A percentile compares a stretch with the other conserved stretches of the same genome.
phyloP scores from a whole-genome alignment of 2,329 filamentous ascomycete species.

The Fusarium oligoseptatum region DNA sequence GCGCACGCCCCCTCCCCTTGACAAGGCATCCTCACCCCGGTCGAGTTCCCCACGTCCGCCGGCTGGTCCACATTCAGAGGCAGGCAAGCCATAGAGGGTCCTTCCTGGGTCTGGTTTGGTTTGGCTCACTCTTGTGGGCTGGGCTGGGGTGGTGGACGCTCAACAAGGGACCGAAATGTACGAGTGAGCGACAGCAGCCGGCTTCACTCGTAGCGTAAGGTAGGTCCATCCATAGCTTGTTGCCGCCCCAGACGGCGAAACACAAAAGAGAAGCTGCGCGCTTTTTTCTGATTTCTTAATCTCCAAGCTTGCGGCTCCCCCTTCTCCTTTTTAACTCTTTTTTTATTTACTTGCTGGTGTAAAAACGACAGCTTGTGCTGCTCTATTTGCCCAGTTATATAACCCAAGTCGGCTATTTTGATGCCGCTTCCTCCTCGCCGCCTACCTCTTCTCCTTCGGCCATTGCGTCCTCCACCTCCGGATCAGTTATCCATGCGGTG shows the following conservation, averaged over 20 bases:
- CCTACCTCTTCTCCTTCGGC: constrained; percentile 30
- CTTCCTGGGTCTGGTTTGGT: constrained; percentile 29
- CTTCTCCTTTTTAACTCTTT: constrained; percentile 2
- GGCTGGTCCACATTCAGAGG: constrained; percentile 27
- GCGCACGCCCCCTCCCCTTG: constrained; percentile 36
- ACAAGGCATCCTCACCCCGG: constrained; percentile 26
- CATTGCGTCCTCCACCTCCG: constrained; percentile 25
- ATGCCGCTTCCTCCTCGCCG: constrained; percentile 38
- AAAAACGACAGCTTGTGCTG: constrained; percentile 13
- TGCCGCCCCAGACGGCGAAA: constrained; percentile 33
- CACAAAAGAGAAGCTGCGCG: constrained; percentile 47
- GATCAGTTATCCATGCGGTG: constrained; percentile 20
- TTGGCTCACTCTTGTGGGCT: constrained; percentile 21
- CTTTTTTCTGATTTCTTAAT: constrained; percentile 38
- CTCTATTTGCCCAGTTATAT: constrained; percentile 25
- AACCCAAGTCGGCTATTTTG: constrained; percentile 24
- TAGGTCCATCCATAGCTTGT: neutral
- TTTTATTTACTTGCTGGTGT: constrained; percentile 8
- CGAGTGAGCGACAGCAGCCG: constrained; percentile 31
- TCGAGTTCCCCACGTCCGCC: constrained; percentile 34
- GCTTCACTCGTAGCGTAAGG: constrained; percentile 38
- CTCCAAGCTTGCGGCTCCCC: constrained; percentile 15
- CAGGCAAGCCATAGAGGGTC: constrained; percentile 27
- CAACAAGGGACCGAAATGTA: constrained; percentile 38
- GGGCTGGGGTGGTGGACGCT: constrained; percentile 28